A percentile compares a stretch with the other conserved stretches of the same genome.
phyloP scores from a whole-genome alignment of 2,329 filamentous ascomycete species.

The Chaetomiaceae sp. region DNA sequence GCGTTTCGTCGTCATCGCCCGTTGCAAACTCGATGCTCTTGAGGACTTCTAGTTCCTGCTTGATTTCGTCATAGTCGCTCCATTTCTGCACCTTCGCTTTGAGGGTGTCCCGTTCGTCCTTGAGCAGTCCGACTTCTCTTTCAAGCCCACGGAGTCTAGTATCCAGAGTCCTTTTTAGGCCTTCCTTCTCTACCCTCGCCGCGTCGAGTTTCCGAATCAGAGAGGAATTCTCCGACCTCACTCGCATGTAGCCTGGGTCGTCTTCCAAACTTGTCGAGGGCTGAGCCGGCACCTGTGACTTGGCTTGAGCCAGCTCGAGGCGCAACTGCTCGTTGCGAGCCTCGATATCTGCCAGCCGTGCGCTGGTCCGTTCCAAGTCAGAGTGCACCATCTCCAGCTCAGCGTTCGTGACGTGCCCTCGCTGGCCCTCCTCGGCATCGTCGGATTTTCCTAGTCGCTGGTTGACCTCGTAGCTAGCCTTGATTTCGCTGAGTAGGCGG shows the following conservation, averaged over 20 bases:
- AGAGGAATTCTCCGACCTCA: constrained; percentile 90
- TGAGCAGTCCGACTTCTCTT: constrained; percentile 68
- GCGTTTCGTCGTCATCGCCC: constrained; percentile 69
- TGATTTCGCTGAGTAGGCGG: constrained; percentile 84
- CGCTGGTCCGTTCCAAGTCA: constrained; percentile 84
- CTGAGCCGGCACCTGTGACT: constrained; percentile 65
- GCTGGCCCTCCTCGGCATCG: constrained; percentile 41
- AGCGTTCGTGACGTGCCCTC: constrained; percentile 70
- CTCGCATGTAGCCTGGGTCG: constrained; percentile 80
- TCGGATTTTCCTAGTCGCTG: constrained; percentile 77
- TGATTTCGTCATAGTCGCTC: constrained; percentile 93
- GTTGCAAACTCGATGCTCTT: constrained; percentile 98
- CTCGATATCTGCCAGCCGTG: constrained; percentile 84
- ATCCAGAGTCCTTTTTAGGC: constrained; percentile 71
- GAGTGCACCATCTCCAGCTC: constrained; percentile 92
- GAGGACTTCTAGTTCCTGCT: constrained; percentile 90
- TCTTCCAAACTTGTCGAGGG: constrained; percentile 67
- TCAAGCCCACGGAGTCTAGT: constrained; percentile 72
- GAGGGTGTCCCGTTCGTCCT: constrained; percentile 75
- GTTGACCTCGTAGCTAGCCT: constrained; percentile 94
- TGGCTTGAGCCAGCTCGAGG: constrained; percentile 83
- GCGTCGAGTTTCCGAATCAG: constrained; percentile 84
- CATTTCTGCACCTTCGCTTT: constrained; percentile 81
- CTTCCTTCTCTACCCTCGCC: constrained; percentile 76
- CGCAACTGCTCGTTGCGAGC: constrained; percentile 90